Conservation (phyloP, 2,329 filamentous ascomycete genomes). For the Stachybotrys chlorohalonatus region DNA sequence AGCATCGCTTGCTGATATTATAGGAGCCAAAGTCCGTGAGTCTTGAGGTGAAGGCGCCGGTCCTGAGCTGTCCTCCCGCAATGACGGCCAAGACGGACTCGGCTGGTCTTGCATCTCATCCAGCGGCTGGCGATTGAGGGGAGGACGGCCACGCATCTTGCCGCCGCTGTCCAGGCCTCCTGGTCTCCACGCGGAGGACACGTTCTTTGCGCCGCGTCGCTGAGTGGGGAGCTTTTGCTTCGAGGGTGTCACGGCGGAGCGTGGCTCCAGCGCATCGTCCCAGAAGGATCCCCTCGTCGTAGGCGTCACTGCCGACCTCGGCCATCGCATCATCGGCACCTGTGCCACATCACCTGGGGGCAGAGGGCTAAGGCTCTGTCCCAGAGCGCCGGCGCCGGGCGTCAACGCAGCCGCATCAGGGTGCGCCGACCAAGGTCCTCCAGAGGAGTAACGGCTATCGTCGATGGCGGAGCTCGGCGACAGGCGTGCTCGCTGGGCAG, state of each 20-base stretch:
- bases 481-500: constrained; percentile 52
- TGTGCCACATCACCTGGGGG: constrained; percentile 27
- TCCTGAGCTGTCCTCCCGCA: not conserved
- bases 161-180: constrained; percentile 52
- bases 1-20: not conserved
- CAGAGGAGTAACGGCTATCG: constrained; percentile 17
- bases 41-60: not conserved
- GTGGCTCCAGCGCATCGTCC: constrained; percentile 53
- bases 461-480: constrained; percentile 41
- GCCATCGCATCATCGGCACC: constrained; percentile 60
- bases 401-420: constrained; percentile 22
- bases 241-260: constrained; percentile 64
- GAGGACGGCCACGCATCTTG: constrained; percentile 72
- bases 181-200: constrained; percentile 83
- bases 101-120: constrained; percentile 55
- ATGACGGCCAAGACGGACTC: constrained; percentile 48
- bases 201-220: constrained; percentile 71
- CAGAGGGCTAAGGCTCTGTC: not conserved
- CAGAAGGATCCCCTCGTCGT: constrained; percentile 43
- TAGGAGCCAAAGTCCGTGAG: not conserved
- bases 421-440: constrained; percentile 41
- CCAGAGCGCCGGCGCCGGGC: not conserved
- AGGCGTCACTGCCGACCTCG: constrained; percentile 70
- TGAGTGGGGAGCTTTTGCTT: constrained; percentile 34
- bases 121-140: constrained; percentile 50